Conservation (phyloP, 2,329 filamentous ascomycete genomes). For the Fusarium lyarnte region DNA sequence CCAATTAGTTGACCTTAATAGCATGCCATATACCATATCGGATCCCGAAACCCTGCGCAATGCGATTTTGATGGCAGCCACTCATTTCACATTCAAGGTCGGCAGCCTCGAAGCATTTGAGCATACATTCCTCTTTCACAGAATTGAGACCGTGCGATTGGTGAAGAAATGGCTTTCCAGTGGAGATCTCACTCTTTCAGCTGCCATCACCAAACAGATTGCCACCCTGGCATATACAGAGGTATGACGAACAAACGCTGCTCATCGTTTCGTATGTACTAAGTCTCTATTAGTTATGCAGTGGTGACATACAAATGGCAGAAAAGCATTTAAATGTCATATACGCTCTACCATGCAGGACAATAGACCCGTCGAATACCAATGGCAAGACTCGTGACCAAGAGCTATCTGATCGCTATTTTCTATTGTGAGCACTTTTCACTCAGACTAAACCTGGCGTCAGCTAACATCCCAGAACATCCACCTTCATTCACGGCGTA, state of each 20-base stretch:
- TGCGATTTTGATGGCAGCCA: conserved; percentile 6
- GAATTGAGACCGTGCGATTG: conserved; percentile 4
- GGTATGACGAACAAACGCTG: not conserved
- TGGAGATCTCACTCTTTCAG: not conserved
- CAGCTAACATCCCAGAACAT: not conserved
- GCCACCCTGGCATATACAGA: conserved; percentile 12
- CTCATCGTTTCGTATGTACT: accelerated
- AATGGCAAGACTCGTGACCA: not conserved
- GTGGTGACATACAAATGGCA: not conserved
- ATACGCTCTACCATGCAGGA: not conserved
- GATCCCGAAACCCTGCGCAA: conserved; percentile 13
- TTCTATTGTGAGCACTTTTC: not conserved
- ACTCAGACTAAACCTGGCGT: accelerated
- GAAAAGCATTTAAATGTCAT: conserved; percentile 6
- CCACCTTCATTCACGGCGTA: not conserved
- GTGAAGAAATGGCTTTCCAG: conserved; percentile 6
- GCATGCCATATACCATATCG: not conserved
- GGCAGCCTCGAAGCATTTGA: conserved; percentile 3
- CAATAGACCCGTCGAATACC: accelerated
- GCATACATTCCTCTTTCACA: conserved; percentile 10
- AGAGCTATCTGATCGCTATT: conserved; percentile 8
- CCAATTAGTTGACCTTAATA: not conserved
- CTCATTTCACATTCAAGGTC: conserved; percentile 12
- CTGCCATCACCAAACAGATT: not conserved
- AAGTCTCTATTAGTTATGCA: not conserved